Conservation (phyloP, 352 stramenopile genomes). For the Phytophthora ramorum region DNA sequence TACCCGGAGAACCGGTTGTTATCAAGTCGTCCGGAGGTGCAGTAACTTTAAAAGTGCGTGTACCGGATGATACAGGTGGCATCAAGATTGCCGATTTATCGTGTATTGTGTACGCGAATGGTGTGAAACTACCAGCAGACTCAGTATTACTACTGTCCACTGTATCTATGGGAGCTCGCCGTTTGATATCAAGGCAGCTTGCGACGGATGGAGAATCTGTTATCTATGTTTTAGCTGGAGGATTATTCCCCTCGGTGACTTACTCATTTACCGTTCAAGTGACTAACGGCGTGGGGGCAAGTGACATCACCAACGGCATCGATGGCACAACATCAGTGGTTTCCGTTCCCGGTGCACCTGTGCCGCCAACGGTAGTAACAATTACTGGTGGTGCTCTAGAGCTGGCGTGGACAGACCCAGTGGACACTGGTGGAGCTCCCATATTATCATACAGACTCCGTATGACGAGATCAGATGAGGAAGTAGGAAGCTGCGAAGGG, state of each 20-base stretch:
- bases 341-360: constrained; percentile 35
- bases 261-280: constrained; percentile 59
- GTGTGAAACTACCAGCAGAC: constrained; percentile 25
- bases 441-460: constrained; percentile 50
- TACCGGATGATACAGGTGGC: constrained; percentile 55
- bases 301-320: constrained; percentile 20
- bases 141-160: constrained; percentile 16
- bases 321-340: constrained; percentile 23
- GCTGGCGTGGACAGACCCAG: constrained; percentile 49
- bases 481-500: constrained; percentile 48
- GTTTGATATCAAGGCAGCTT: constrained; percentile 7
- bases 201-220: constrained; percentile 2
- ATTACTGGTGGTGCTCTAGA: constrained; percentile 54
- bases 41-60: constrained; percentile 34
- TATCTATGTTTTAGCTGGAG: constrained; percentile 50
- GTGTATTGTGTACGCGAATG: constrained; percentile 59
- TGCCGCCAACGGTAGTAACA: constrained; percentile 18
- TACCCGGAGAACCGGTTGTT: constrained; percentile 35
- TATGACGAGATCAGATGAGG: constrained; percentile 18
- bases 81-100: constrained; percentile 29
- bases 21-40: constrained; percentile 48
- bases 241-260: constrained; percentile 43
- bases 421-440: constrained; percentile 58
- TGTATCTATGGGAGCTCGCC: not conserved
- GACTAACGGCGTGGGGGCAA: constrained; percentile 39